Evolutionary conservation across 805 yeast species (phyloP).

Genomic region (Barnettozyma californica): DNA sequence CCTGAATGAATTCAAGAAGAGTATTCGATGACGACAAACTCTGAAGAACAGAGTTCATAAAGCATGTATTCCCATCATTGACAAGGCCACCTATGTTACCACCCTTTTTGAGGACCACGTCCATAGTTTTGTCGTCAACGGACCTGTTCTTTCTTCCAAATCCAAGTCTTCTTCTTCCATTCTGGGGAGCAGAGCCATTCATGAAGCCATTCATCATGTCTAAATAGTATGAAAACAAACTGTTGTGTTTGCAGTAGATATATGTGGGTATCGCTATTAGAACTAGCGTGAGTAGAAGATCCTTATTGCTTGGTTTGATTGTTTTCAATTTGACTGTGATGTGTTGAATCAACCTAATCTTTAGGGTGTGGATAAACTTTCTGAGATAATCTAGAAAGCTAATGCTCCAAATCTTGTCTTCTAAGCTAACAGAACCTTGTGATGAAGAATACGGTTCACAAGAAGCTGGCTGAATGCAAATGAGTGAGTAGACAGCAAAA

Average conservation of each 20-base stretch:
- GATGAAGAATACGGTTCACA: background rate
- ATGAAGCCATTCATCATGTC: constrained; percentile 3
- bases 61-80: constrained; percentile 92
- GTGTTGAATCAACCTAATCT: background rate
- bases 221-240: background rate
- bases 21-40: constrained; percentile 70
- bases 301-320: background rate
- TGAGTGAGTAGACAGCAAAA: constrained; percentile 2
- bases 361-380: background rate
- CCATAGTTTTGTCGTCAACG: constrained; percentile 13
- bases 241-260: constrained; percentile 1
- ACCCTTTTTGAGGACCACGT: constrained; percentile 49
- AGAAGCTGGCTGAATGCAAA: background rate
- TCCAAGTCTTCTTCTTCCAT: constrained; percentile 4
- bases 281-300: constrained; percentile 3
- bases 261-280: constrained; percentile 7
- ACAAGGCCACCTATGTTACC: constrained; percentile 80
- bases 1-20: constrained; percentile 49
- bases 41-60: constrained; percentile 88
- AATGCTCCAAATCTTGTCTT: background rate
- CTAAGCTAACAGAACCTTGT: background rate
- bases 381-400: background rate
- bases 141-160: constrained; percentile 10
- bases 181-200: constrained; percentile 1
- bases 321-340: constrained; percentile 1